Evolutionary conservation across 192 early-diverging fungal genomes (phyloP).

Genomic region (Diversispora epigaea): DNA sequence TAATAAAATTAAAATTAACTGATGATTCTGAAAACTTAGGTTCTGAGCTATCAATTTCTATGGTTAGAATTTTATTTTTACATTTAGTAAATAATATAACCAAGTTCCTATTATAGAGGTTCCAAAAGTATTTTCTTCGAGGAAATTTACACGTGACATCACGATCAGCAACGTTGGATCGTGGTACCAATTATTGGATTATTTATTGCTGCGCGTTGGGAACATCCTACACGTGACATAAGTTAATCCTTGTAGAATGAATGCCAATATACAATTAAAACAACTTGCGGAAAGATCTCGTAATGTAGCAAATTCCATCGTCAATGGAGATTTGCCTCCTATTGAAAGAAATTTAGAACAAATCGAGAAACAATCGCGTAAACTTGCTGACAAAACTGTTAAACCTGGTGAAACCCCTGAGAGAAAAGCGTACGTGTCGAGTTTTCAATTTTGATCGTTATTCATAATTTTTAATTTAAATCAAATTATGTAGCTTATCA

Average conservation of each 20-base stretch:
- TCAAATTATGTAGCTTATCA: background rate
- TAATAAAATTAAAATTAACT: no score
- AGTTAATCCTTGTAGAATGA: background rate
- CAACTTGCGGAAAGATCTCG: conserved; percentile 26
- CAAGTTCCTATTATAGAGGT: no score
- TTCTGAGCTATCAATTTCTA: no score
- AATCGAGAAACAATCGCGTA: conserved; percentile 83
- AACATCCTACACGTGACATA: no score
- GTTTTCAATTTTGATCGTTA: background rate
- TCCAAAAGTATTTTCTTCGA: no score
- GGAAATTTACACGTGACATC: no score
- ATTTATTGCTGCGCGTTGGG: no score
- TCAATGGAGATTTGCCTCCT: conserved; percentile 63
- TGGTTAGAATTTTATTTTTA: no score
- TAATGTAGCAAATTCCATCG: conserved; percentile 21
- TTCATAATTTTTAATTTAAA: background rate
- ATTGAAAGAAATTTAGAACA: conserved; percentile 86
- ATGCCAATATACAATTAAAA: background rate
- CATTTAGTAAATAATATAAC: no score
- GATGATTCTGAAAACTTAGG: no score
- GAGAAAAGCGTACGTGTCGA: conserved; percentile 51
- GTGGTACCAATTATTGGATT: no score
- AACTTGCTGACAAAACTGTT: conserved; percentile 51
- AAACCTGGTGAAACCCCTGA: conserved; percentile 41
- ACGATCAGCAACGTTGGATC: no score